phyloP scores from a whole-genome alignment of 805 yeast species.

The Zygotorulaspora sp. region DNA sequence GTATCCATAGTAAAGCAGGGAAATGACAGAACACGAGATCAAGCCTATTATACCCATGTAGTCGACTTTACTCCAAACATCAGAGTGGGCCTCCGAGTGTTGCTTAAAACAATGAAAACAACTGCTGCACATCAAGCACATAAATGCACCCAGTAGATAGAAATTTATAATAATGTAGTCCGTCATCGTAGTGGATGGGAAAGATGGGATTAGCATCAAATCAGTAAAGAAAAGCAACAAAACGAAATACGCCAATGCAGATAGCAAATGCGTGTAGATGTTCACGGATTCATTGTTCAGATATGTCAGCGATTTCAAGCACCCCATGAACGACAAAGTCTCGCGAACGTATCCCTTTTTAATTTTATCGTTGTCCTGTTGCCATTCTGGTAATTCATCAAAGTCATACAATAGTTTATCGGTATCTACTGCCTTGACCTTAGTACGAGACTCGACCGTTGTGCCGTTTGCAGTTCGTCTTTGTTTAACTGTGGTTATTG shows the following conservation, averaged over 20 bases:
- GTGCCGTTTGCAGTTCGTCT: slow-evolving; percentile 9
- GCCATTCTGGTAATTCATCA: slow-evolving; percentile 68
- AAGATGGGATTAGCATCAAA: slow-evolving; percentile 29
- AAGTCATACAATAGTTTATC: slow-evolving; percentile 30
- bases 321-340: slow-evolving; percentile 44
- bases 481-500: slow-evolving; percentile 21
- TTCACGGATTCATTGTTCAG: slow-evolving; percentile 71
- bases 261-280: slow-evolving; percentile 61
- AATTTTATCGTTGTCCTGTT: slow-evolving; percentile 66
- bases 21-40: slow-evolving; percentile 58
- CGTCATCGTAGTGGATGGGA: slow-evolving; percentile 37
- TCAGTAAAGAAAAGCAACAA: slow-evolving; percentile 29
- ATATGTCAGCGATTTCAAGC: slow-evolving; percentile 47
- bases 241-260: slow-evolving; percentile 32
- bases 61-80: slow-evolving; percentile 64
- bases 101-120: slow-evolving; percentile 63
- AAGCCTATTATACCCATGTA: slow-evolving; percentile 70
- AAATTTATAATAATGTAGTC: slow-evolving; percentile 50
- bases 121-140: slow-evolving; percentile 60
- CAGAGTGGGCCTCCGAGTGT: slow-evolving; percentile 53
- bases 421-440: slow-evolving; percentile 4
- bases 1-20: slow-evolving; percentile 45
- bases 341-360: slow-evolving; percentile 59
- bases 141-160: slow-evolving; percentile 53
- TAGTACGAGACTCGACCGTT: slow-evolving; percentile 1